Base-by-base conservation (phyloP, 768 basidiomycete species). In the Leccinum obscurum region DNA sequence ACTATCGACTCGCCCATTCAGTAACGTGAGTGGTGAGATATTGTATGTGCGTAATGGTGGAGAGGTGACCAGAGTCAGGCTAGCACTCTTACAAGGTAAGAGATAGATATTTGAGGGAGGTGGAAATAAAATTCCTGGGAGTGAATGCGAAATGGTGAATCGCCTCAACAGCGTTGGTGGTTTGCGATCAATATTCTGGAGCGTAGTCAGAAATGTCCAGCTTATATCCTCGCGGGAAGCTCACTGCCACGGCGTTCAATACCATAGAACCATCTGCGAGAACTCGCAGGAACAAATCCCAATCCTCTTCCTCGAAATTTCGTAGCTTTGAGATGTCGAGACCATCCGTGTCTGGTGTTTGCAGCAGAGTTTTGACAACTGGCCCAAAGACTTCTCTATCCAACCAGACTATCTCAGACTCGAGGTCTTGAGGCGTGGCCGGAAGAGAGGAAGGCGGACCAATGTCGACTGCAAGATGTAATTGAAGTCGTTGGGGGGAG, bases 171-270 rank as follows among this genome's bases (percentile, higher is more conserved):
- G 78, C 3, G 91, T 93, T 9, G 95, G 95, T 7, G 95, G 95
- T 64, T 88, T 84, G 15, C 90, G 81, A 68, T 96, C 94, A 64
- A 97, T 85, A 74, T 96, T 93, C 94, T 95, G 63, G 34, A 49
- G 48, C 49, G 46, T 56, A 28, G 51, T 68, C 20, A 69, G 50
- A 48, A 15, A 17, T 54, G 22, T 15, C 44, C 39, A 8, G 35
- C 24, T 39, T 51, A 30, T 46, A 37, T 56, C 15, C n/a, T 52
- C 22, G 30, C 60, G 49, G 30, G 64, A 53, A 52, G 35, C 89
- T 71, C 72, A 92, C 92, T 58, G 86, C 84, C 39, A 94, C 80
- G 10, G 89, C 90, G 48, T 83, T 86, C 51, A 93, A 75, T 9
- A 90, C 76, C 15, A 91, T 69, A n/a, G 90, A 89, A 8, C 91